Evolutionary conservation across 2,329 filamentous ascomycete genomes (phyloP), one percentile per base, ranked within the genome.

Genomic region (Aspergillus tanneri): DNA sequence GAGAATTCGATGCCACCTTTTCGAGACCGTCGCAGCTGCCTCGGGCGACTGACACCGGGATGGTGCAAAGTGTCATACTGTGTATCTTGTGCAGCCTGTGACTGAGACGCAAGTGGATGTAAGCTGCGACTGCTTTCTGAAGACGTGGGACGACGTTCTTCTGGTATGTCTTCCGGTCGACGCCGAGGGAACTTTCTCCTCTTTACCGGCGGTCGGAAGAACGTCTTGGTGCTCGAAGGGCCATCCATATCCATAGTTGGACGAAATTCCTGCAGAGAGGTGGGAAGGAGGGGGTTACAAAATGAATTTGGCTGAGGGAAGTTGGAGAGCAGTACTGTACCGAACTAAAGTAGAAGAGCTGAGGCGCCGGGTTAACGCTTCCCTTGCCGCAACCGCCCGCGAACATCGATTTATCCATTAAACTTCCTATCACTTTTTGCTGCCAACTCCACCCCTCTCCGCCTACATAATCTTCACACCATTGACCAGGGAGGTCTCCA

Each of bases 181-280:
- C 73, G 75, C 46, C 77, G 75, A 53, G 75, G 66, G 44, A 77
- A 72, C 57, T 77, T 80, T 51, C 76, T 69, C 46, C 73, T 71
- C 64, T 80, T 81, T 6, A 68, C 68, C 12, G 76, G 30, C 16
- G 30, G 68, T 24, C 77, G 69, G 54, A 79, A 78, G 10, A 74
- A 52, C 5, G 72, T 57, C 34, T 69, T 65, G 4, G 65, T 50
- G 1, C 49, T 27, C 30, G 50, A 24, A 14, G 56, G 49, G 6
- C 50, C 28, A 16, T 68, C 58, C 2, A 61, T 50, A 35, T 69
- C 59, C 67, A 71, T 71, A 3, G 4, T 56, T 23, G 18, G 27
- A 25, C 23, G 27, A 24, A 18, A 12, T 24, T 19, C 14, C 10
- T 37, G 10, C 11, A 25, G 32, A n/a, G 27, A 11, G 16, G 12